Evolutionary conservation across 164 flowering plant species (phyloP).

Genomic region (Cinnamomum chago): DNA sequence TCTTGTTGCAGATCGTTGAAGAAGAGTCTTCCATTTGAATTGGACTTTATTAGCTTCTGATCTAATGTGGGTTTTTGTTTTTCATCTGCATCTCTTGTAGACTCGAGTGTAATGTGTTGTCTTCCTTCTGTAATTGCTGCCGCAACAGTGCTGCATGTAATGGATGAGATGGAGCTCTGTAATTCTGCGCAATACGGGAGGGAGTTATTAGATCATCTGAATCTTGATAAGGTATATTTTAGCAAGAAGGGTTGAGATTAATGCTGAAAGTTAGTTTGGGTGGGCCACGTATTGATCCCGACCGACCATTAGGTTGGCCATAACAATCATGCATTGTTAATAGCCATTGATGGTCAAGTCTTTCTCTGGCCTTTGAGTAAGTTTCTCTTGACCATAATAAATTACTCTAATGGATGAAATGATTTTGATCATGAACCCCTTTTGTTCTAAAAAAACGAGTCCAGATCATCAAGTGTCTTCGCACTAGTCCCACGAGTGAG

Average conservation of each 20-base stretch:
- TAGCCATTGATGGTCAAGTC: neutral
- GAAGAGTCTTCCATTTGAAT: neutral
- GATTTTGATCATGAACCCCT: no score
- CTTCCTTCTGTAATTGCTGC: conserved; percentile 63
- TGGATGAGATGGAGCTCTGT: conserved; percentile 47
- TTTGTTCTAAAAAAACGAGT: no score
- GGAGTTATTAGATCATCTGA: conserved; percentile 55
- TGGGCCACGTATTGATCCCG: no score
- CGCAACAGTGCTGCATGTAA: conserved; percentile 63
- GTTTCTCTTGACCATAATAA: no score
- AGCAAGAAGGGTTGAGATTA: neutral
- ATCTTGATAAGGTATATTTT: conserved; percentile 45
- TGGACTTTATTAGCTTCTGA: neutral
- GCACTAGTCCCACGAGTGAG: no score
- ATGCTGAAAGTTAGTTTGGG: neutral
- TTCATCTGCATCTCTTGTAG: conserved; percentile 16
- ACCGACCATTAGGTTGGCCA: no score
- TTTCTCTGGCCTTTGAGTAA: neutral
- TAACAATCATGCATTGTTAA: neutral
- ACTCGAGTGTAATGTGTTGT: conserved; percentile 32
- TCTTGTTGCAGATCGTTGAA: neutral
- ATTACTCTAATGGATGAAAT: no score
- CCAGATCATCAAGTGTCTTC: no score
- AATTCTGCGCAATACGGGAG: conserved; percentile 41
- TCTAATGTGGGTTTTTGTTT: neutral